These are phyloP conservation scores for Trichoderma atroviride DNA, from an alignment of 2,329 filamentous ascomycete genomes.

Conservation along the genomic window DNA sequence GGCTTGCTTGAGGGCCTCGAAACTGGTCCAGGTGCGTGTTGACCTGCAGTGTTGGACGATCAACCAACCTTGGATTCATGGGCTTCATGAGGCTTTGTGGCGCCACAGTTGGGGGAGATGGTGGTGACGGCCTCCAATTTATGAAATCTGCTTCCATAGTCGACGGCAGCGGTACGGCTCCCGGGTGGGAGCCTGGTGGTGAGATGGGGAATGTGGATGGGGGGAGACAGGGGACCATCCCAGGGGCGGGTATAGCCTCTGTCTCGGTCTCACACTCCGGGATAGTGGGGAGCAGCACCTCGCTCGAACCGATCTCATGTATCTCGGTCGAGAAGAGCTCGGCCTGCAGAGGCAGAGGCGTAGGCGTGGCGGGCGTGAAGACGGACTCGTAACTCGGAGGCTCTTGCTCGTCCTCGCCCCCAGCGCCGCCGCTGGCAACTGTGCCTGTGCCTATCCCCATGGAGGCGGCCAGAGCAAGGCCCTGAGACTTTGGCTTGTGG, in stretches of 20 bases:
- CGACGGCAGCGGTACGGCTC: constrained; percentile 25
- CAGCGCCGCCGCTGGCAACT: background rate
- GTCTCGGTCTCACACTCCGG: constrained; percentile 35
- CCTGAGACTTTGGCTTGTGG: constrained; percentile 47
- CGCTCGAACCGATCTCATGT: constrained; percentile 55
- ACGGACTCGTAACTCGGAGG: constrained; percentile 53
- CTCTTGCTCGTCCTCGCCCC: constrained; percentile 36
- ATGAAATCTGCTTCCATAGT: constrained; percentile 36
- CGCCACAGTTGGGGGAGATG: constrained; percentile 33
- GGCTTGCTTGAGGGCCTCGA: constrained; percentile 34
- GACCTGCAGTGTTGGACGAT: constrained; percentile 45
- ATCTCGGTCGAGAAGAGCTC: constrained; percentile 56
- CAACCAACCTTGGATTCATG: constrained; percentile 28
- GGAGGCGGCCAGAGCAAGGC: constrained; percentile 10
- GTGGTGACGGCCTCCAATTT: constrained; percentile 34
- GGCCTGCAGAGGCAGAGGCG: constrained; percentile 35
- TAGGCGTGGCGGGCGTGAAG: constrained; percentile 38
- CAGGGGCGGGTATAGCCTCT: constrained; percentile 22
- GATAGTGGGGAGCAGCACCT: constrained; percentile 42
- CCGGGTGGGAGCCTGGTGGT: constrained; percentile 20
- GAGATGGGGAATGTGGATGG: constrained; percentile 31
- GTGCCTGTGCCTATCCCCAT: constrained; percentile 8
- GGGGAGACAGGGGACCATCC: constrained; percentile 32
- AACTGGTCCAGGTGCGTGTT: constrained; percentile 43
- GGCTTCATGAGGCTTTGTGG: constrained; percentile 34